A percentile compares a stretch with the other conserved stretches of the same genome.
Evolutionary conservation across 352 stramenopile species (phyloP).

Genomic region (Phytophthora lateralis): DNA sequence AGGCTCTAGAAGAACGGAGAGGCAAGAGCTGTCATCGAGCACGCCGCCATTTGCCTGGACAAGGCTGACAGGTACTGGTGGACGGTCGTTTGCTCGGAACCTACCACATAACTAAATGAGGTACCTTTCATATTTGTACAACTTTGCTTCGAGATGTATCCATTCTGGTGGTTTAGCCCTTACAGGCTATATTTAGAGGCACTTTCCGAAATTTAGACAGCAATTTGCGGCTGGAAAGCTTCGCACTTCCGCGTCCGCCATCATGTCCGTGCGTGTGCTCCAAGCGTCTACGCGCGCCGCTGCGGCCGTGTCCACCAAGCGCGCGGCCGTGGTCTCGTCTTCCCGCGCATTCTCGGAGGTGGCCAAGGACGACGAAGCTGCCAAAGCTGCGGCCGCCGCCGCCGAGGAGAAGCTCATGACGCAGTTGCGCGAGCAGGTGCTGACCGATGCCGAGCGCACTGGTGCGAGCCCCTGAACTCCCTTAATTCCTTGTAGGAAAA

Average conservation of each 20-base stretch:
- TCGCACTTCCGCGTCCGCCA: slow-evolving; percentile 1
- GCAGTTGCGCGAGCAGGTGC: slow-evolving; percentile 55
- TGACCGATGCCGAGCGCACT: slow-evolving; percentile 57
- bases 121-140: slow-evolving; percentile 34
- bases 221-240: slow-evolving; percentile 30
- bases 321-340: slow-evolving; percentile 14
- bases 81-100: slow-evolving; percentile 15
- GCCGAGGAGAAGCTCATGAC: slow-evolving; percentile 53
- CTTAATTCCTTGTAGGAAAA: not conserved
- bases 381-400: slow-evolving; percentile 41
- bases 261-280: slow-evolving; percentile 52
- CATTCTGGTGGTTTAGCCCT: slow-evolving; percentile 24
- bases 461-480: slow-evolving; percentile 30
- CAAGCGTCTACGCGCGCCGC: slow-evolving; percentile 34
- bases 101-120: slow-evolving; percentile 31
- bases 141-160: not conserved
- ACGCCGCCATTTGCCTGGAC: slow-evolving; percentile 9
- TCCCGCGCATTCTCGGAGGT: slow-evolving; percentile 55
- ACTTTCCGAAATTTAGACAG: slow-evolving; percentile 16
- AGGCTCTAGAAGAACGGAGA: slow-evolving; percentile 9
- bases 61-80: slow-evolving; percentile 16
- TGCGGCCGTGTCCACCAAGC: slow-evolving; percentile 10
- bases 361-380: slow-evolving; percentile 43
- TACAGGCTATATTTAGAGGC: slow-evolving; percentile 15
- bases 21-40: slow-evolving; percentile 19